These are phyloP conservation scores for Candida jianshihensis DNA, from an alignment of 805 yeast species.

Conservation along the genomic window DNA sequence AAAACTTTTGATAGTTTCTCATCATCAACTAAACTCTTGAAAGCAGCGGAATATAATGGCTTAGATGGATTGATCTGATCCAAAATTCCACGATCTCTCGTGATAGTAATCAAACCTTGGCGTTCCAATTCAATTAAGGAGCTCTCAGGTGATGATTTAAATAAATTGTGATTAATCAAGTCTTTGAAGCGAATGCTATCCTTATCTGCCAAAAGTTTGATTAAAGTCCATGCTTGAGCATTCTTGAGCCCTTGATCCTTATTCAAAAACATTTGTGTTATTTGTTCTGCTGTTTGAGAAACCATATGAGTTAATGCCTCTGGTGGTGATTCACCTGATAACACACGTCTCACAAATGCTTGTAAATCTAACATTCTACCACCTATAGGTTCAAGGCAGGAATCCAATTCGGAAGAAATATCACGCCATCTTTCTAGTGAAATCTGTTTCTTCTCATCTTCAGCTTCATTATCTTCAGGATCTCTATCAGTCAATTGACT, in stretches of 20 bases:
- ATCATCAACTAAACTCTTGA: slow-evolving; percentile 56
- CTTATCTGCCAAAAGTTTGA: slow-evolving; percentile 50
- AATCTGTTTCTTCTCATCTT: slow-evolving; percentile 13
- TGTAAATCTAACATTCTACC: slow-evolving; percentile 94
- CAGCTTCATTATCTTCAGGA: slow-evolving; percentile 19
- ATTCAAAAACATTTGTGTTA: slow-evolving; percentile 69
- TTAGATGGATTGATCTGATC: slow-evolving; percentile 67
- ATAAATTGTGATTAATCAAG: slow-evolving; percentile 49
- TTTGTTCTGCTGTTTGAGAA: slow-evolving; percentile 78
- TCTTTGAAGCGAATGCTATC: slow-evolving; percentile 44
- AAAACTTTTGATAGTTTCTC: slow-evolving; percentile 46
- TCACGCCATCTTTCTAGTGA: slow-evolving; percentile 8
- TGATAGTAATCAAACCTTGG: slow-evolving; percentile 63
- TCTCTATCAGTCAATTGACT: slow-evolving; percentile 39
- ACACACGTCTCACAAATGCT: slow-evolving; percentile 79
- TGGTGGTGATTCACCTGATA: slow-evolving; percentile 77
- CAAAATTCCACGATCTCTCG: slow-evolving; percentile 73
- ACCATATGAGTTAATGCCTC: slow-evolving; percentile 78
- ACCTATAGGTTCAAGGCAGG: slow-evolving; percentile 69
- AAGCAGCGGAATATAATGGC: slow-evolving; percentile 80
- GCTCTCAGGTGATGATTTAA: slow-evolving; percentile 47
- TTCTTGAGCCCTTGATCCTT: slow-evolving; percentile 50
- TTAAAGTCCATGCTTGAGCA: slow-evolving; percentile 84
- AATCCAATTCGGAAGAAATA: slow-evolving; percentile 36
- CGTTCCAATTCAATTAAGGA: slow-evolving; percentile 70